Percentiles rank a stretch among this genome's conserved stretches.
Evolutionary conservation across 2,329 filamentous ascomycete genomes (phyloP).

Genomic region (Phyllosticta citribraziliensis): DNA sequence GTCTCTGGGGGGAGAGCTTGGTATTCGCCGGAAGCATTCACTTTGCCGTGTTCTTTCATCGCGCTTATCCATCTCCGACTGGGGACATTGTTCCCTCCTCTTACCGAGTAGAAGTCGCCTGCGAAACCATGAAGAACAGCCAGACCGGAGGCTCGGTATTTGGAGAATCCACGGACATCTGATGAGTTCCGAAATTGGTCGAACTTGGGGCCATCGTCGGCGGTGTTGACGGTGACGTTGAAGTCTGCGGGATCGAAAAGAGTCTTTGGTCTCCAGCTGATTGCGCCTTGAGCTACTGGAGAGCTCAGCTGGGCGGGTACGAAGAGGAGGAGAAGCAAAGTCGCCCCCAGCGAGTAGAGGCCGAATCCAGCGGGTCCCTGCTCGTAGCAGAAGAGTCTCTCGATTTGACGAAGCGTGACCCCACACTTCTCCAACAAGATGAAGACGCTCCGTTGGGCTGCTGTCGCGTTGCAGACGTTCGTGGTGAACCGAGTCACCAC

Average conservation of each 20-base stretch:
- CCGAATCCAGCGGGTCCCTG: not conserved
- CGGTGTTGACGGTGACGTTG: constrained; percentile 1
- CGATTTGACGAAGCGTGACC: constrained; percentile 2
- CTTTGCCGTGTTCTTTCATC: not conserved
- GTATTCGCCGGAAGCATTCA: not conserved
- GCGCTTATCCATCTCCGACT: constrained; percentile 2
- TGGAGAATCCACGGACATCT: constrained; percentile 1
- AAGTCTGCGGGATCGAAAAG: not conserved
- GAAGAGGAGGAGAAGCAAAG: constrained; percentile 1
- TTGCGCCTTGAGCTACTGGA: not conserved
- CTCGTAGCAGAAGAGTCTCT: constrained; percentile 1
- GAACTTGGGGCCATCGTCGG: not conserved
- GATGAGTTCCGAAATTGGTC: not conserved
- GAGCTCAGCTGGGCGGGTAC: constrained; percentile 5
- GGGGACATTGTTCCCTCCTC: not conserved
- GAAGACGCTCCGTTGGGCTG: constrained; percentile 4
- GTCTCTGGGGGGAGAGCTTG: constrained; percentile 1
- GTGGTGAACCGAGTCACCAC: constrained; percentile 1
- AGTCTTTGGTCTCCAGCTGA: not conserved
- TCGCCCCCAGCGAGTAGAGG: not conserved
- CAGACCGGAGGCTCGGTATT: not conserved
- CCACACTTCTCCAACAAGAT: constrained; percentile 6
- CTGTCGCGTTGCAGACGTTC: constrained; percentile 1
- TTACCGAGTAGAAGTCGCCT: not conserved
- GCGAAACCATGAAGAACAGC: constrained; percentile 3